A percentile compares a stretch with the other conserved stretches of the same genome.
These are phyloP conservation scores for Calonectria ilicicola DNA, from an alignment of 2,329 filamentous ascomycete species.

Conservation along the genomic window DNA sequence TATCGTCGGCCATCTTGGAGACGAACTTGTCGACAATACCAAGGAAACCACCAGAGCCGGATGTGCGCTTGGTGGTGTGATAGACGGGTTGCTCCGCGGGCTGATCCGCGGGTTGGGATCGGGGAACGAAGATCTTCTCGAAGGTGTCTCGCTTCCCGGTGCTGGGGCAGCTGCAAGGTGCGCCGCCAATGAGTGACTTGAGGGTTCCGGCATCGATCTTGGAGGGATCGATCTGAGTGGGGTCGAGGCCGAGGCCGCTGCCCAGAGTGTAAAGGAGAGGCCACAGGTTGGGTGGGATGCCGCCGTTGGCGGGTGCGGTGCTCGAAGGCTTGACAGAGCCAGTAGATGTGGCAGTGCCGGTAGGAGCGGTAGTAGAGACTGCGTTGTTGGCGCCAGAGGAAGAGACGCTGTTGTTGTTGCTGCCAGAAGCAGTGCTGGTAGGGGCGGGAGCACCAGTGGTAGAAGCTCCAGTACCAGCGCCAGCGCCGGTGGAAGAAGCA, in stretches of 20 bases:
- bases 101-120: neutral
- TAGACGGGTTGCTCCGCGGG: neutral
- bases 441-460: neutral
- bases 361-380: neutral
- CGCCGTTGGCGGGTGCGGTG: neutral
- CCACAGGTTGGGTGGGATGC: neutral
- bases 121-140: neutral
- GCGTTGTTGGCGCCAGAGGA: neutral
- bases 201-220: neutral
- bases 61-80: neutral
- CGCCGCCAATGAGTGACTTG: neutral
- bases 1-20: neutral
- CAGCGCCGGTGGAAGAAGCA: neutral
- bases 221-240: neutral
- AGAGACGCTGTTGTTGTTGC: neutral
- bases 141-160: neutral
- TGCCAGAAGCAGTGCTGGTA: neutral
- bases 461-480: neutral
- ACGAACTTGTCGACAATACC: neutral
- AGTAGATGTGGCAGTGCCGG: neutral
- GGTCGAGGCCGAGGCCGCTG: constrained; percentile 7
- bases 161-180: neutral
- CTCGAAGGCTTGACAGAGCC: neutral
- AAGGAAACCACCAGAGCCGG: neutral
- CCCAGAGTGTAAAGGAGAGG: neutral